Conservation (phyloP, 345 rosid species). For the Salix exigua region DNA sequence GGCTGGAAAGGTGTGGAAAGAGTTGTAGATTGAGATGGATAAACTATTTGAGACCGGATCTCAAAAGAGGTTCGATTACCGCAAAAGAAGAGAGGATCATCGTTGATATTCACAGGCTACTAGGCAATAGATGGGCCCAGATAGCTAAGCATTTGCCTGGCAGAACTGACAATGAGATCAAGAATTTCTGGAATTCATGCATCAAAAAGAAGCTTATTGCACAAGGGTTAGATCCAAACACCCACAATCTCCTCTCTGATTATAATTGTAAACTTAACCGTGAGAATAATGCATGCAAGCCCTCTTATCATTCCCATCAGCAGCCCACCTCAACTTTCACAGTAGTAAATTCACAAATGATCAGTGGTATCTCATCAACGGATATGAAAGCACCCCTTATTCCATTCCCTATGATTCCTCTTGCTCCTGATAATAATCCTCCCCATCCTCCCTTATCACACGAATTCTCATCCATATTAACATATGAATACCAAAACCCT, state of each 20-base stretch:
- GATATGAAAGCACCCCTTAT: constrained; percentile 16
- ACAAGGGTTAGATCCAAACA: constrained; percentile 53
- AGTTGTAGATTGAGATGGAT: constrained; percentile 67
- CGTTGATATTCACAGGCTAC: constrained; percentile 45
- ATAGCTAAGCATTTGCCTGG: constrained; percentile 68
- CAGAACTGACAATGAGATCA: constrained; percentile 60
- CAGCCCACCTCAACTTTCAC: constrained; percentile 2
- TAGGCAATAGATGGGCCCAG: constrained; percentile 69
- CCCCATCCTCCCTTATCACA: background rate
- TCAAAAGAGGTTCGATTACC: constrained; percentile 50
- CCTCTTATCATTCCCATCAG: background rate
- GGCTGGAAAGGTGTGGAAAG: constrained; percentile 63
- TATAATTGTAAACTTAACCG: background rate
- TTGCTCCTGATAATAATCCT: background rate
- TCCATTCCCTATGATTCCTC: constrained; percentile 10
- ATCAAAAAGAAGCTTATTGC: constrained; percentile 63
- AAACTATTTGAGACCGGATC: constrained; percentile 61
- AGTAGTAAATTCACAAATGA: constrained; percentile 7
- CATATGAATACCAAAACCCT: constrained; percentile 25
- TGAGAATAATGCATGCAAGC: constrained; percentile 1
- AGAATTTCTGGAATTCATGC: constrained; percentile 63
- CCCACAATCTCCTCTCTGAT: constrained; percentile 43
- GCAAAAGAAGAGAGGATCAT: constrained; percentile 51
- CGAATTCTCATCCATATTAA: background rate
- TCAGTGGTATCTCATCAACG: constrained; percentile 1